Evolutionary conservation across 805 yeast species (phyloP).

Genomic region (Lipomyces sp.): DNA sequence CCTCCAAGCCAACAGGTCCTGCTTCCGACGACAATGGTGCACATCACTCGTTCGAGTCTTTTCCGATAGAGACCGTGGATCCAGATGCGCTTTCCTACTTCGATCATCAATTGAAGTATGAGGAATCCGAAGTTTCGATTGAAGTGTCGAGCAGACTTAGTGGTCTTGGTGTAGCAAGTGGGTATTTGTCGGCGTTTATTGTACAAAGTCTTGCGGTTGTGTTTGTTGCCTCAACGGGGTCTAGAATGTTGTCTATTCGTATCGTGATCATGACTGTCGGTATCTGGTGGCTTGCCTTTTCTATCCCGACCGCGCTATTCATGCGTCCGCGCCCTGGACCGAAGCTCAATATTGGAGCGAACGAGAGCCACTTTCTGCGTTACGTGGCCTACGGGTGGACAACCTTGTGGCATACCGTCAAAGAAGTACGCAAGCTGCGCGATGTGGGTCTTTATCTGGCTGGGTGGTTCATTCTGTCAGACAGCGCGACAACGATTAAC

Average conservation of each 20-base stretch:
- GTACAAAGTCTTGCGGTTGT: constrained; percentile 56
- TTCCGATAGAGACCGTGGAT: constrained; percentile 17
- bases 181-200: constrained; percentile 64
- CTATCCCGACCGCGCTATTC: constrained; percentile 53
- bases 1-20: background rate
- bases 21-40: background rate
- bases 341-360: constrained; percentile 31
- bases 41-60: constrained; percentile 18
- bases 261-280: constrained; percentile 64
- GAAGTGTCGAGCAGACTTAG: constrained; percentile 43
- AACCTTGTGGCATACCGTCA: constrained; percentile 53
- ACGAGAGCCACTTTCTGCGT: constrained; percentile 28
- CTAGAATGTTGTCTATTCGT: constrained; percentile 47
- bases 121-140: constrained; percentile 13
- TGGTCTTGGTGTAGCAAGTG: constrained; percentile 69
- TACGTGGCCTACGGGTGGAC: constrained; percentile 61
- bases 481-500: constrained; percentile 72
- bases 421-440: constrained; percentile 55
- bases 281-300: constrained; percentile 73
- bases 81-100: constrained; percentile 12
- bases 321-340: constrained; percentile 48
- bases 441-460: constrained; percentile 64
- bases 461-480: constrained; percentile 77
- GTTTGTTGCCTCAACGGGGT: constrained; percentile 44
- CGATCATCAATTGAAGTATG: constrained; percentile 3